Evolutionary conservation across 805 yeast genomes (phyloP), one percentile per base, ranked within the genome.

Genomic region (Saccharomycopsis guyanensis): DNA sequence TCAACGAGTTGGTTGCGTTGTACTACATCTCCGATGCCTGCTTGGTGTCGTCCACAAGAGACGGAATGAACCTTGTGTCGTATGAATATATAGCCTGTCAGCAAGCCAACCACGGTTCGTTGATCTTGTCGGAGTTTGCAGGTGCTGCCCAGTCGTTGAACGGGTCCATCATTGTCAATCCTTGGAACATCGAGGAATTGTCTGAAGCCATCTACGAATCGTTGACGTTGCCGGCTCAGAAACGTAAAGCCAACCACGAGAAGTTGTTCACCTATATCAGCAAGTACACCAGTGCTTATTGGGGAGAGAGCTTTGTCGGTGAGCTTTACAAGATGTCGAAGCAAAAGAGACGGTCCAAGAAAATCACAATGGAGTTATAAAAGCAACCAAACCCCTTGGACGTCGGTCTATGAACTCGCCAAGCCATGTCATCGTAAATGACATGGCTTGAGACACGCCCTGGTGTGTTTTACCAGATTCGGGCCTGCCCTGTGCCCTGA

Each of bases 61-160:
- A 93, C 62, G 99, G 99, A 57, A 93, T 93, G 99, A 93, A 93
- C 62, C 74, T 93, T 58, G 98, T 94, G 38, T 78, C 91, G 44
- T 94, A 87, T 62, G 99, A 93, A 66, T 93, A 93, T 64, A 87
- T 93, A 57, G 97, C 97, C 1, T 91, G 97, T 60, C 98, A 93
- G 65, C 75, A 80, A 52, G 80, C 81, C 40, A 79, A 79, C 51
- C 80, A 87, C 53, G 99, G 99, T 6, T 79, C 88, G 2, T 71
- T 93, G 55, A 85, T 93, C 41, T 64, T 93, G 52, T 82, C 95
- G 36, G 99, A 93, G 66, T 93, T 93, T 66, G 93, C 98, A 0
- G 99, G 99, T 41, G 98, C 98, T n/a, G 97, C 98, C 1, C 99
- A 93, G 66, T 84, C 95, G 1, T 70, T 93, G 53, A 91, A 93